Conservation (phyloP, 108 stramenopile genomes). For the Heterococcus sp. region DNA sequence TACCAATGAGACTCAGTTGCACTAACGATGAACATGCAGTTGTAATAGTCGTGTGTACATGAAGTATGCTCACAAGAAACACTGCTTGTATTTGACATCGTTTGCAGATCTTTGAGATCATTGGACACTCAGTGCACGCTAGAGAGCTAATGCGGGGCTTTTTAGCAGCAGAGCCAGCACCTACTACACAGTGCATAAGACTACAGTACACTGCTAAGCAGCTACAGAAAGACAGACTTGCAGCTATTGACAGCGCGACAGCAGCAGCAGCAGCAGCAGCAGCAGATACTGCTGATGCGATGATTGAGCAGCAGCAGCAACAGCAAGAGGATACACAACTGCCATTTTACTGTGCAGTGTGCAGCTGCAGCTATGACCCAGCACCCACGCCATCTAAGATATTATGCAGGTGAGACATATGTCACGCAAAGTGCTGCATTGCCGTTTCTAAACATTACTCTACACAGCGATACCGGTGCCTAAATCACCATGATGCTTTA, state of each 20-base stretch:
- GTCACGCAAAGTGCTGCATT: too few relatives aligned
- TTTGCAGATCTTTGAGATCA: conserved; percentile 77
- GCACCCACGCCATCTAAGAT: background rate
- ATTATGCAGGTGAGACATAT: background rate
- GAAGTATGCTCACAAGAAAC: background rate
- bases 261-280: background rate
- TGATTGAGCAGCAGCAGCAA: background rate
- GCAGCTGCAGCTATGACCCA: background rate
- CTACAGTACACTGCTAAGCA: background rate
- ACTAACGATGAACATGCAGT: background rate
- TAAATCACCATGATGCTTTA: too few relatives aligned
- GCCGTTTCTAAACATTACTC: background rate
- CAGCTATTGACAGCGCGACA: background rate
- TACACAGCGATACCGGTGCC: too few relatives aligned
- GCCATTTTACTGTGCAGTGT: too few relatives aligned
- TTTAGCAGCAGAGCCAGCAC: background rate
- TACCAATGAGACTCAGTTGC: background rate
- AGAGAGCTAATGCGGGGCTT: conserved; percentile 13
- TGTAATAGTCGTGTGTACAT: background rate
- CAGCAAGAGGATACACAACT: background rate
- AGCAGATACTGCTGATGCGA: background rate
- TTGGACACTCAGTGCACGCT: conserved; percentile 67
- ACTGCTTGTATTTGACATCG: background rate
- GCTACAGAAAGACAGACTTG: background rate
- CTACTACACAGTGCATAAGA: background rate